phyloP scores from a whole-genome alignment of 208 protist genomes.

The Trypanosoma avium region DNA sequence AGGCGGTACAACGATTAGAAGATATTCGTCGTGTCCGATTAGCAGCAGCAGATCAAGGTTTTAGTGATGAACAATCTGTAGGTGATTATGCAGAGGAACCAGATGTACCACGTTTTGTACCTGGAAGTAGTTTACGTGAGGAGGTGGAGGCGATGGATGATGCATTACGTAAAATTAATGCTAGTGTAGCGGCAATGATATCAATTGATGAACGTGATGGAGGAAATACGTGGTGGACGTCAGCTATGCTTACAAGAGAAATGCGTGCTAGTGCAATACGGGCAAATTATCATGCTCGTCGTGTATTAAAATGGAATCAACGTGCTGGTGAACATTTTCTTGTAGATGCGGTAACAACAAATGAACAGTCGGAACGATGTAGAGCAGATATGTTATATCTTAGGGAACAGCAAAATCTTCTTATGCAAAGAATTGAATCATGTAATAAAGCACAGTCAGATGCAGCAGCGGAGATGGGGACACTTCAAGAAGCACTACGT shows the following conservation, averaged over 20 bases:
- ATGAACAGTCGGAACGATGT: conserved; percentile 41
- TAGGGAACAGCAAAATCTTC: conserved; percentile 46
- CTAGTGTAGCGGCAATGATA: conserved; percentile 28
- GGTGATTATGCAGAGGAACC: conserved; percentile 67
- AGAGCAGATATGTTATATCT: conserved; percentile 54
- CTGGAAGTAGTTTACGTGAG: conserved; percentile 24
- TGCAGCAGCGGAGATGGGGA: conserved; percentile 32
- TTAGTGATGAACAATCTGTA: conserved; percentile 61
- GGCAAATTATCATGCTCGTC: conserved; percentile 68
- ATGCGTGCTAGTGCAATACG: conserved; percentile 66
- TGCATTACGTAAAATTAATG: conserved; percentile 34
- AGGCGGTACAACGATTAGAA: conserved; percentile 18
- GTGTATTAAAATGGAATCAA: conserved; percentile 41
- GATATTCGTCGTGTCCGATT: conserved; percentile 51
- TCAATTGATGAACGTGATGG: conserved; percentile 27
- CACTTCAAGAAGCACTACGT: conserved; percentile 34
- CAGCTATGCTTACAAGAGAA: conserved; percentile 64
- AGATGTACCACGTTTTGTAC: conserved; percentile 33
- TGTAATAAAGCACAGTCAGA: conserved; percentile 12
- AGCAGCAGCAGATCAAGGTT: conserved; percentile 69
- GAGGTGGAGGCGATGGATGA: conserved; percentile 32
- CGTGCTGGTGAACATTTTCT: conserved; percentile 64
- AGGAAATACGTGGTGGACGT: conserved; percentile 63
- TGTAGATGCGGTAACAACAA: conserved; percentile 50
- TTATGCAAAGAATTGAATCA: conserved; percentile 31